A percentile compares a stretch with the other conserved stretches of the same genome.
Conservation (phyloP, 163 green algal genomes). For the Scenedesmus sp. region DNA sequence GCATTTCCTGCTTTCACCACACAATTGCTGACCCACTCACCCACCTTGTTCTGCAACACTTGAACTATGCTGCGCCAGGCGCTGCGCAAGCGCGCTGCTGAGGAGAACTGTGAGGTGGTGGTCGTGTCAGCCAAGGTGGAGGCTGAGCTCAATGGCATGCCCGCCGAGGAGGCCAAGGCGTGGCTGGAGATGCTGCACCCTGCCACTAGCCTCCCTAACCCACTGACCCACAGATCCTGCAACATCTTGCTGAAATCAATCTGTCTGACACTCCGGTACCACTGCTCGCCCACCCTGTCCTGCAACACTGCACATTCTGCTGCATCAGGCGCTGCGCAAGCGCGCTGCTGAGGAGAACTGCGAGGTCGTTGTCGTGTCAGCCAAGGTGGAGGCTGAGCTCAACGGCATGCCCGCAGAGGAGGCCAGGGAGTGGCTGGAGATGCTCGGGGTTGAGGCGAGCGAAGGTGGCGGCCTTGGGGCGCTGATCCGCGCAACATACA, state of each 20-base stretch:
- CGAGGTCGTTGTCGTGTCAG: constrained; percentile 90
- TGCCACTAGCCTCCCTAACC: no score
- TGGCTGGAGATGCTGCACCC: no score
- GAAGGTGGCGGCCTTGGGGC: constrained; percentile 82
- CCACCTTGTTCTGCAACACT: background rate
- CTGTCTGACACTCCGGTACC: no score
- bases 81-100: constrained; percentile 58
- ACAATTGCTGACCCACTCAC: no score
- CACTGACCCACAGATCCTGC: no score
- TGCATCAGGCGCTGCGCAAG: constrained; percentile 54
- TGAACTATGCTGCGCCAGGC: constrained; percentile 39
- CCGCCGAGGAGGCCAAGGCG: constrained; percentile 71
- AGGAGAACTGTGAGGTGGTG: constrained; percentile 78
- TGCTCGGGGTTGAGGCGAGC: constrained; percentile 86
- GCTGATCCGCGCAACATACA: constrained; percentile 90
- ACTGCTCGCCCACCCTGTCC: background rate
- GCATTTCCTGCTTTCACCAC: no score
- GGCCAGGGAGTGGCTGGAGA: constrained; percentile 92
- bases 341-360: constrained; percentile 64
- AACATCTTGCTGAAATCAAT: no score
- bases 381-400: constrained; percentile 97
- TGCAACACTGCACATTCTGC: background rate
- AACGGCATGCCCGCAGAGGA: constrained; percentile 94
- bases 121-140: constrained; percentile 95
- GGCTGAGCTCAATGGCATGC: constrained; percentile 96